A percentile compares a stretch with the other conserved stretches of the same genome.
Evolutionary conservation across 1,139 yeast species (phyloP).

Genomic region (Hemisphaericaspora lyxosophila): DNA sequence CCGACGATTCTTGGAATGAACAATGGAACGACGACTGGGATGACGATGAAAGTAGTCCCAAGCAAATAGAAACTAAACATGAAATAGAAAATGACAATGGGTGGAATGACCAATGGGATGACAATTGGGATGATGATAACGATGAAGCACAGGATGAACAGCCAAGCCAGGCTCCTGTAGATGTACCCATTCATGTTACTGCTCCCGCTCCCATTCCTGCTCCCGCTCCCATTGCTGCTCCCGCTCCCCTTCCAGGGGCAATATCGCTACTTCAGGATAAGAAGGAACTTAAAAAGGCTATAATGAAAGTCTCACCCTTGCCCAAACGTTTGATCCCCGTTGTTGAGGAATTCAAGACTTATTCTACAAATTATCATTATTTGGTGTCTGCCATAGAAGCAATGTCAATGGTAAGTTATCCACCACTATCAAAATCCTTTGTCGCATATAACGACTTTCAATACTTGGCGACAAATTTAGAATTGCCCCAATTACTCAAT

Average conservation of each 20-base stretch:
- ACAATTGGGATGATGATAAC: slow-evolving; percentile 28
- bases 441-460: slow-evolving; percentile 37
- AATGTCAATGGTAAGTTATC: slow-evolving; percentile 34
- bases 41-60: too few relatives aligned
- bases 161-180: too few relatives aligned
- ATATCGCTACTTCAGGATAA: background rate
- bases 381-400: slow-evolving; percentile 31
- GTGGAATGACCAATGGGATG: slow-evolving; percentile 15
- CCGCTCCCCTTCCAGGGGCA: too few relatives aligned
- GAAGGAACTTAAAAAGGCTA: slow-evolving; percentile 9
- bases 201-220: background rate
- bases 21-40: too few relatives aligned
- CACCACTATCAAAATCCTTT: slow-evolving; percentile 32
- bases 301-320: slow-evolving; percentile 19
- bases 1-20: too few relatives aligned
- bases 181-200: too few relatives aligned
- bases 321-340: slow-evolving; percentile 23
- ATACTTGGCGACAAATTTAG: slow-evolving; percentile 20
- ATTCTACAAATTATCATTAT: slow-evolving; percentile 11
- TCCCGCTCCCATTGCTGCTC: background rate
- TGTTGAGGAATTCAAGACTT: slow-evolving; percentile 21
- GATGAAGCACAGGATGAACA: slow-evolving; percentile 12
- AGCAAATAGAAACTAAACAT: slow-evolving; percentile 2
- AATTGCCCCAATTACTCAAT: slow-evolving; percentile 17
- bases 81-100: slow-evolving; percentile 15